A percentile compares a stretch with the other conserved stretches of the same genome.
These are phyloP conservation scores for Fomitopsis schrenkii DNA, from an alignment of 1,284 basidiomycete species.

Conservation along the genomic window DNA sequence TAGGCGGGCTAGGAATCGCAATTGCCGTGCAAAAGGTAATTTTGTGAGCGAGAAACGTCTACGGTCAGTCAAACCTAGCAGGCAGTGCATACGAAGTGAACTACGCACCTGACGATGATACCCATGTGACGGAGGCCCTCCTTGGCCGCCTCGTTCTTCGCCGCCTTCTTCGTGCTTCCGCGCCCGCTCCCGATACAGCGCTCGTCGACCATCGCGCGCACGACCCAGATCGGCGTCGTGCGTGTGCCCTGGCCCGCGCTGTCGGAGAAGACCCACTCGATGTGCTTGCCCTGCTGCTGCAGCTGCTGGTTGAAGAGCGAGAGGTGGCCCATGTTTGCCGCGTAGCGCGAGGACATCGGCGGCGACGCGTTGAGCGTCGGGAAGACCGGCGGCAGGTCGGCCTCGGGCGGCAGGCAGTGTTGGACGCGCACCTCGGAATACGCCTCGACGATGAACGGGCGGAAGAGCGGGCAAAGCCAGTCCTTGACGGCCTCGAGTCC, in stretches of 20 bases:
- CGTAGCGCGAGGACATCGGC: conserved; percentile 18
- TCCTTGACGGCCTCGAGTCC: conserved; percentile 48
- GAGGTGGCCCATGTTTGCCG: conserved; percentile 51
- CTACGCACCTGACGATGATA: conserved; percentile 26
- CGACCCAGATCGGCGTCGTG: conserved; percentile 70
- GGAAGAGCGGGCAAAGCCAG: conserved; percentile 61
- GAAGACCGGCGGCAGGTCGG: conserved; percentile 15
- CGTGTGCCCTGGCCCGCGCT: conserved; percentile 39
- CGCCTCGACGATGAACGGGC: conserved; percentile 55
- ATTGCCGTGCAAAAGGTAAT: no score
- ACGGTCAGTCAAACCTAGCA: neutral
- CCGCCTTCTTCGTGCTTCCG: conserved; percentile 72
- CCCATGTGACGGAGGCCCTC: conserved; percentile 29
- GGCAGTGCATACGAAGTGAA: neutral
- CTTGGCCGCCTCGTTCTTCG: conserved; percentile 56
- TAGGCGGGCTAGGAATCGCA: conserved; percentile 16
- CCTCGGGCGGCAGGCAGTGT: conserved; percentile 51
- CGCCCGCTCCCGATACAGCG: conserved; percentile 53
- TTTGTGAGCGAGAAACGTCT: neutral
- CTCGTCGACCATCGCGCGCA: conserved; percentile 55
- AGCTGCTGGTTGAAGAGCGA: conserved; percentile 73
- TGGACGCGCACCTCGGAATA: conserved; percentile 59
- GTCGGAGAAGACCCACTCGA: conserved; percentile 68
- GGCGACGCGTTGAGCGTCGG: conserved; percentile 10
- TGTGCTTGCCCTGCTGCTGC: conserved; percentile 47